A percentile compares a stretch with the other conserved stretches of the same genome.
phyloP scores from a whole-genome alignment of 345 rosid genomes.

The Linum lewisii region DNA sequence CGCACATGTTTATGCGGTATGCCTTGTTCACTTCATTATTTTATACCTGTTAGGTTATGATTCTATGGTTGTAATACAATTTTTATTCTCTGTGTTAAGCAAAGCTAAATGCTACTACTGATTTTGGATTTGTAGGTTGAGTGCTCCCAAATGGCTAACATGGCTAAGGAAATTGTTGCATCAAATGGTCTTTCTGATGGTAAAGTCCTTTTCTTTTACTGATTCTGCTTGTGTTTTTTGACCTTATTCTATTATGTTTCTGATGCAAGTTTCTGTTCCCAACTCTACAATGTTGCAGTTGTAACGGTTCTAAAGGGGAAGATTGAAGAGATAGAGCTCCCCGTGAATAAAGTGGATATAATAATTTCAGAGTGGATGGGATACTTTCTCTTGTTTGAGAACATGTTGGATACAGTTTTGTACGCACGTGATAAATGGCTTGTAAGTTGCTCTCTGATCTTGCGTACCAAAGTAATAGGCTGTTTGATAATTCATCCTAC shows the following conservation, averaged over 20 bases:
- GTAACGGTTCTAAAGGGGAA: slow-evolving; percentile 95
- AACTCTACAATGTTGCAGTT: slow-evolving; percentile 33
- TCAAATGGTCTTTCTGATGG: slow-evolving; percentile 82
- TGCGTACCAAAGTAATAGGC: not conserved
- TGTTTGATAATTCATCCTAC: not conserved
- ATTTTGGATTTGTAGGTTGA: slow-evolving; percentile 45
- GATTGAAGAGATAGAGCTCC: slow-evolving; percentile 93
- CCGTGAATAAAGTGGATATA: slow-evolving; percentile 78
- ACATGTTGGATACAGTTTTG: slow-evolving; percentile 82
- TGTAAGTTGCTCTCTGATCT: slow-evolving; percentile 39
- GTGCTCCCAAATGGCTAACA: slow-evolving; percentile 91
- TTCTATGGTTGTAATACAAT: not conserved
- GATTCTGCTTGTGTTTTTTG: not conserved
- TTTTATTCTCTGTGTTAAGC: not conserved
- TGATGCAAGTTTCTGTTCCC: not conserved
- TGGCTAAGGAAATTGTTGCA: slow-evolving; percentile 86
- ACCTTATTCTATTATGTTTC: not conserved
- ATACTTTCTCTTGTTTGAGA: slow-evolving; percentile 88
- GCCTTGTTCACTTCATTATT: slow-evolving; percentile 3
- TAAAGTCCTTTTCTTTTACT: slow-evolving; percentile 11
- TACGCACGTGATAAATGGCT: slow-evolving; percentile 99
- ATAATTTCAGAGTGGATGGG: slow-evolving; percentile 99
- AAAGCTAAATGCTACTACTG: slow-evolving; percentile 7
- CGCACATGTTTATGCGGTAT: slow-evolving; percentile 82
- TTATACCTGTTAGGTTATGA: not conserved